phyloP scores from a whole-genome alignment of 495 filamentous ascomycete genomes.

The Friedmanniomyces simplex region DNA sequence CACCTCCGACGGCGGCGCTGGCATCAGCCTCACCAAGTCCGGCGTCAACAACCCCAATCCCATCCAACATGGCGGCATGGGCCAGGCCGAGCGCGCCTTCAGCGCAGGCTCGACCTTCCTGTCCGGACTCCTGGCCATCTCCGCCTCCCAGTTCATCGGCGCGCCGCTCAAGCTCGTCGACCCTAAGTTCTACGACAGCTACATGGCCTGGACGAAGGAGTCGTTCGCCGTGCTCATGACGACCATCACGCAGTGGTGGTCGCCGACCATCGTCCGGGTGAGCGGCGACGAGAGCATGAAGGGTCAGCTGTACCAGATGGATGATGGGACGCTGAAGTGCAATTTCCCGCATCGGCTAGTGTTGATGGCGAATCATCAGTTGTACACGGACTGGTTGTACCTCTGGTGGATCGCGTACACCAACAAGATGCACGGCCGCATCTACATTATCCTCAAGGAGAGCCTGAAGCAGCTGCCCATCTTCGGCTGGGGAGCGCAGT shows the following conservation, averaged over 20 bases:
- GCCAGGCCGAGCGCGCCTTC: conserved; percentile 33
- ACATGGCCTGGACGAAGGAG: conserved; percentile 37
- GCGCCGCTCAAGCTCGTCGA: conserved; percentile 34
- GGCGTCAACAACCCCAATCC: conserved; percentile 31
- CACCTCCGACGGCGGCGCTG: conserved; percentile 8
- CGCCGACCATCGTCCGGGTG: conserved; percentile 32
- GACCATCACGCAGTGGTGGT: conserved; percentile 35
- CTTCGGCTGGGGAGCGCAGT: conserved; percentile 33
- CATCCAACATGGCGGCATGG: conserved; percentile 28
- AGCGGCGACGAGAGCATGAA: conserved; percentile 34
- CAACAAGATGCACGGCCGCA: conserved; percentile 34
- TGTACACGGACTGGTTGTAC: conserved; percentile 37
- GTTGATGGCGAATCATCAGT: conserved; percentile 36
- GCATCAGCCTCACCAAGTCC: conserved; percentile 27
- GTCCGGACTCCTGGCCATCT: conserved; percentile 33
- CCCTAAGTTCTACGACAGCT: conserved; percentile 31
- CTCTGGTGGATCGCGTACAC: conserved; percentile 38
- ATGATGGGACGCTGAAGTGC: conserved; percentile 32
- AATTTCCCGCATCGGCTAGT: conserved; percentile 33
- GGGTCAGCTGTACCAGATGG: conserved; percentile 30
- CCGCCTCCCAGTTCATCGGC: conserved; percentile 34
- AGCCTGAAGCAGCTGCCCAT: conserved; percentile 33
- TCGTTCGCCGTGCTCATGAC: conserved; percentile 35
- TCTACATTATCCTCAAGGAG: conserved; percentile 37
- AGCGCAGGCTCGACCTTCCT: conserved; percentile 32